These are phyloP conservation scores for Solanum hybrid DNA, from an alignment of 305 asterid genomes.

Conservation along the genomic window DNA sequence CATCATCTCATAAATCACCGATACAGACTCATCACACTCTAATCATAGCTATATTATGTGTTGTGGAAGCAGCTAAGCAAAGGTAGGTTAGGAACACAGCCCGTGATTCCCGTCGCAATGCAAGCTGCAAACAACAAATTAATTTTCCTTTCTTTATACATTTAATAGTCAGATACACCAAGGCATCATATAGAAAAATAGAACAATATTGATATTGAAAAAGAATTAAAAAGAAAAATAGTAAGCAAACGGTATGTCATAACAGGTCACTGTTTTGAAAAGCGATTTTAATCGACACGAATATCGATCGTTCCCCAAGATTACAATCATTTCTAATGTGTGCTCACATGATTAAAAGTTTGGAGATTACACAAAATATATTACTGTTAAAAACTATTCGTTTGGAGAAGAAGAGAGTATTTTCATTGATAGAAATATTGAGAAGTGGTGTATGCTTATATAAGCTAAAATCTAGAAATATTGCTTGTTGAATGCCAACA, in stretches of 20 bases:
- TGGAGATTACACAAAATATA: too few relatives aligned
- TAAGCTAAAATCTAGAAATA: not conserved
- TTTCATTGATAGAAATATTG: not conserved
- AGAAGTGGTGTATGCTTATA: not conserved
- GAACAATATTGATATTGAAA: not conserved
- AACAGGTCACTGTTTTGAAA: not conserved
- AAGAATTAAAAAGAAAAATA: not conserved
- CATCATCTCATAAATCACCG: not conserved
- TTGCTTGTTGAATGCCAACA: too few relatives aligned
- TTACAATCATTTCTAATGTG: not conserved
- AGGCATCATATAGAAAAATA: not conserved
- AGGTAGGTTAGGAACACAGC: constrained; percentile 26
- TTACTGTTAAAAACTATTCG: not conserved
- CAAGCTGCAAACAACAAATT: constrained; percentile 38
- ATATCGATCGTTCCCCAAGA: not conserved
- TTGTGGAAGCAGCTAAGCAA: constrained; percentile 2
- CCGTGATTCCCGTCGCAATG: constrained; percentile 82
- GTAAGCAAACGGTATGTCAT: not conserved
- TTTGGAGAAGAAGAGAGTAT: too few relatives aligned
- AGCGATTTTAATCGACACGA: not conserved
- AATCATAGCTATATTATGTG: not conserved
- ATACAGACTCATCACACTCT: not conserved
- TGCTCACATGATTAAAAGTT: not conserved
- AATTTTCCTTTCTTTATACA: constrained; percentile 2
- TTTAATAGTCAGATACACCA: not conserved